Evolutionary conservation across 1,284 basidiomycete species (phyloP), one percentile per base, ranked within the genome.

Genomic region (Melampsora larici-populina): DNA sequence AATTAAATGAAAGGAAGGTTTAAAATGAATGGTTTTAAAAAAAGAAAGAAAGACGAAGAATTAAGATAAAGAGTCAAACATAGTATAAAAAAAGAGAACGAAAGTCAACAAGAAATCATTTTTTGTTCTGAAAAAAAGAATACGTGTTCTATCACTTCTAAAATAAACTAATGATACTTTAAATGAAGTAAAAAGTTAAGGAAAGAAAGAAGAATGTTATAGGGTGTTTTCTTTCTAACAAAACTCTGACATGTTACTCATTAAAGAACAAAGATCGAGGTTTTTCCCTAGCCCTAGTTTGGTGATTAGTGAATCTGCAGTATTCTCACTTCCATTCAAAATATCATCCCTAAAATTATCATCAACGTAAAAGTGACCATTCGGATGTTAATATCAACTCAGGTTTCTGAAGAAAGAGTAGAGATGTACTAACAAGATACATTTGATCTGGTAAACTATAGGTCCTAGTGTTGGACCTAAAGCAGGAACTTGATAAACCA

Each of bases 371-470:
- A n/a, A 60, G 21, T 24, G 1, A 60, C 11, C 29, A 60, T 4
- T 29, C 36, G 36, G 29, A n/a, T 24, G 17, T 24, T 60, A 60
- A 15, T 24, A 60, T 24, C 13, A n/a, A n/a, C n/a, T n/a, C n/a
- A n/a, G n/a, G n/a, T n/a, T n/a, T n/a, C n/a, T 29, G 26, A 62
- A 21, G 8, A 64, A 29, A 31, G 18, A 64, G 18, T 24, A 31
- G 9, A 64, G 31, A 5, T 63, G 15, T 21, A 64, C 63, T 31
- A 13, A 64, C 63, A 64, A 8, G 9, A 64, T 64, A 64, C 63
- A 64, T 31, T 64, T 64, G 63, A 64, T 64, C 63, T 64, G 63
- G 31, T 64, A 64, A 29, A 64, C 63, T 11, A 64, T 64, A 21
- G 63, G 63, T 40, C 63, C 63, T 6, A 64, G 33, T 29, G 33